A percentile compares a stretch with the other conserved stretches of the same genome.
These are phyloP conservation scores for Pseudogymnoascus sp. DNA, from an alignment of 2,329 filamentous ascomycete genomes.

Conservation along the genomic window DNA sequence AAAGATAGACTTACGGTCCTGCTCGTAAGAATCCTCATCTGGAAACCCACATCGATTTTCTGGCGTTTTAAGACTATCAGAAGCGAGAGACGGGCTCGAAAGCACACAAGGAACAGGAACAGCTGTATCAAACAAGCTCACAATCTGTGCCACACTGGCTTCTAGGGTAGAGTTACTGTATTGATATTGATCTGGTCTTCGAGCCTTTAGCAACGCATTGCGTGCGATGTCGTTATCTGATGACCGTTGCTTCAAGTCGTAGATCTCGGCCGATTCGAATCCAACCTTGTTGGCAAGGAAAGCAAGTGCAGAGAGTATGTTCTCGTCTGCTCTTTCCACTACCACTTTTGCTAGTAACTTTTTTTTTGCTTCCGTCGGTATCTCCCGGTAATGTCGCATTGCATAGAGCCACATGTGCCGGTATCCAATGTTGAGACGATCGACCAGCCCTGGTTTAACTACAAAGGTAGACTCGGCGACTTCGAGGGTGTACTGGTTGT, in stretches of 20 bases:
- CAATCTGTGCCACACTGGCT: no score
- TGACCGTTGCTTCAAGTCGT: background rate
- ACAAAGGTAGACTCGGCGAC: no score
- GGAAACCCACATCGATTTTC: no score
- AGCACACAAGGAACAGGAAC: no score
- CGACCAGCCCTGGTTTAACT: conserved; percentile 13
- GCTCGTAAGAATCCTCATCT: no score
- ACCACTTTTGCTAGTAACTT: conserved; percentile 16
- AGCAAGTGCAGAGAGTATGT: conserved; percentile 12
- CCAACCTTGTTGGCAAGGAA: conserved; percentile 12
- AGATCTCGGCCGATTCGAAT: conserved; percentile 15
- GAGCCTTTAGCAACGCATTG: background rate
- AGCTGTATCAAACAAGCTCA: no score
- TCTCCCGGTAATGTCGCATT: conserved; percentile 27
- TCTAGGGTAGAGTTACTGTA: background rate
- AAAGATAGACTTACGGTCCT: no score
- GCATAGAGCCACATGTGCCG: conserved; percentile 28
- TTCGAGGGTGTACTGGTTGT: no score
- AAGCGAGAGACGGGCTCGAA: no score
- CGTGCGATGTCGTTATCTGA: background rate
- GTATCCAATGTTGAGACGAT: background rate
- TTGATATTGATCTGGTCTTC: background rate
- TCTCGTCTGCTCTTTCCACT: conserved; percentile 12
- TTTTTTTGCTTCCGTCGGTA: conserved; percentile 15
- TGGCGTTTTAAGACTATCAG: no score